Evolutionary conservation across 2,329 filamentous ascomycete species (phyloP).

Genomic region (Fusarium palustre): DNA sequence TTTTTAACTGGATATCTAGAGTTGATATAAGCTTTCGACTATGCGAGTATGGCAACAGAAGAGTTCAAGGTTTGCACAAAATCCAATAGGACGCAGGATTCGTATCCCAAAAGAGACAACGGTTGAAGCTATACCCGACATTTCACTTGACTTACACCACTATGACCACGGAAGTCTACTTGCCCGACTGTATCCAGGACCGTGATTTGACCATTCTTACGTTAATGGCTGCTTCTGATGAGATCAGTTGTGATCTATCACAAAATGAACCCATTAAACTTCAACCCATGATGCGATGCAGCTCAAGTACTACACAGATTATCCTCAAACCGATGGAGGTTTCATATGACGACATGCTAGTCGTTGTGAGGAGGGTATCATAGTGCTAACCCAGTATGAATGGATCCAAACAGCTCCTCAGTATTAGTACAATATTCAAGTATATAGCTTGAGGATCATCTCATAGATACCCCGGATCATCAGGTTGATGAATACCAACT

Average conservation of each 20-base stretch:
- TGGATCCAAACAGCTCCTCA: too few species aligned
- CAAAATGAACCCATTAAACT: neutral
- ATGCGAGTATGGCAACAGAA: neutral
- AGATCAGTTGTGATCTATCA: neutral
- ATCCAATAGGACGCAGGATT: slow-evolving; percentile 11
- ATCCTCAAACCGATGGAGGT: neutral
- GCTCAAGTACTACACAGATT: neutral
- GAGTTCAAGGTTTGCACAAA: slow-evolving; percentile 6
- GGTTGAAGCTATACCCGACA: neutral
- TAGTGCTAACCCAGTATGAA: neutral
- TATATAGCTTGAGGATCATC: slow-evolving; percentile 27
- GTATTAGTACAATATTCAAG: neutral
- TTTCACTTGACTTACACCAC: neutral
- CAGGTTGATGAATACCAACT: slow-evolving; percentile 24
- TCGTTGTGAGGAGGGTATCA: neutral
- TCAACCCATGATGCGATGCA: neutral
- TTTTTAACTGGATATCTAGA: neutral
- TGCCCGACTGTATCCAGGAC: neutral
- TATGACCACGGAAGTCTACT: neutral
- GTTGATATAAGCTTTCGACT: neutral
- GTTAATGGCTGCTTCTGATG: neutral
- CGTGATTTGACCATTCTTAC: neutral
- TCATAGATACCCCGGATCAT: slow-evolving; percentile 2
- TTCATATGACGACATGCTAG: slow-evolving; percentile 16
- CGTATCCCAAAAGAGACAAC: neutral